A percentile compares a stretch with the other conserved stretches of the same genome.
phyloP scores from a whole-genome alignment of 1,284 basidiomycete genomes.

The Leccinum holopus region DNA sequence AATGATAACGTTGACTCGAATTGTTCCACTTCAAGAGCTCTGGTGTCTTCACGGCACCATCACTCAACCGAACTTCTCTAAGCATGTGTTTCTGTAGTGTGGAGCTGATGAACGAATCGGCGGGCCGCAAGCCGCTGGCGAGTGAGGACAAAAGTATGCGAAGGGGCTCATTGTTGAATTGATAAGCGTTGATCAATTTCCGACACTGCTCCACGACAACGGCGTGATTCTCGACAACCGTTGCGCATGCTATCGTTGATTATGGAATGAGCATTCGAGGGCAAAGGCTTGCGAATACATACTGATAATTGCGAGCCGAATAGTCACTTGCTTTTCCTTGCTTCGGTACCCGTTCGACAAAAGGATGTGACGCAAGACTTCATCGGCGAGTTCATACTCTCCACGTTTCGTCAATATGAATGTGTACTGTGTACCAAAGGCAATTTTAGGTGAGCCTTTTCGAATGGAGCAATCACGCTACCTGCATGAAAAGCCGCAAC shows the following conservation, averaged over 20 bases:
- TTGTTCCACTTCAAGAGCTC: constrained; percentile 61
- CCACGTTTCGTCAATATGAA: constrained; percentile 73
- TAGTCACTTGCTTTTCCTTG: constrained; percentile 62
- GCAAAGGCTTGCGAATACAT: constrained; percentile 23
- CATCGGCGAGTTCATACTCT: constrained; percentile 69
- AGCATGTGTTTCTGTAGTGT: constrained; percentile 81
- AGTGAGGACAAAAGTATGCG: constrained; percentile 73
- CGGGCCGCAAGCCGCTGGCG: constrained; percentile 63
- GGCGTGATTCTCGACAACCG: constrained; percentile 53
- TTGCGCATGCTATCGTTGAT: constrained; percentile 61
- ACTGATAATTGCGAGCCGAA: constrained; percentile 75
- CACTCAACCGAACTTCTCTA: constrained; percentile 69
- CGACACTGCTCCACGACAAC: constrained; percentile 70
- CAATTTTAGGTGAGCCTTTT: not conserved
- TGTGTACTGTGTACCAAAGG: constrained; percentile 60
- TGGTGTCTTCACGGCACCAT: constrained; percentile 59
- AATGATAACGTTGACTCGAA: constrained; percentile 51
- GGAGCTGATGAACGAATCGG: constrained; percentile 72
- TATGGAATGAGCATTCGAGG: not conserved
- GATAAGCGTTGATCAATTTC: constrained; percentile 68
- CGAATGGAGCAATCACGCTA: constrained; percentile 33
- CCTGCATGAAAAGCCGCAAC: constrained; percentile 84
- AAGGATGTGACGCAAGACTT: constrained; percentile 77
- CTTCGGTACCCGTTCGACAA: constrained; percentile 76
- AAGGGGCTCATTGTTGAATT: constrained; percentile 81